Evolutionary conservation across 2,329 filamentous ascomycete genomes (phyloP).

Genomic region (Cordyceps farinosa): DNA sequence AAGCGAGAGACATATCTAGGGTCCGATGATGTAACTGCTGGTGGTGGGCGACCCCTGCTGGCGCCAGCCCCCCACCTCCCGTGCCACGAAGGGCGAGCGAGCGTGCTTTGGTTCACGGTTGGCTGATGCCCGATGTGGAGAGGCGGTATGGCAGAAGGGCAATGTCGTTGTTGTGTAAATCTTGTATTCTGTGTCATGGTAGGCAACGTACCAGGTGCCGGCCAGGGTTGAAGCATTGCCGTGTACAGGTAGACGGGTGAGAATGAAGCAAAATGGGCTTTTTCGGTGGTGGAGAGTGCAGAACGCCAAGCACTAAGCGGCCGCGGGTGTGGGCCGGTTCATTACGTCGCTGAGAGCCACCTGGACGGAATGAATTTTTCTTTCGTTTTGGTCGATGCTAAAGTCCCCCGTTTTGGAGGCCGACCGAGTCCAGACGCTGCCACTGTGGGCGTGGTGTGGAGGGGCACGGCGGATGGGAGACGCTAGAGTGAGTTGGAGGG

Average conservation of each 20-base stretch:
- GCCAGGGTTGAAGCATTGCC: neutral
- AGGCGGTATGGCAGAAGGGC: neutral
- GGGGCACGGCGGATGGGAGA: constrained; percentile 2
- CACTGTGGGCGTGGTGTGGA: constrained; percentile 11
- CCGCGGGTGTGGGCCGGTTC: constrained; percentile 2
- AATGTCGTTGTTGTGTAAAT: neutral
- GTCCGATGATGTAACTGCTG: constrained; percentile 10
- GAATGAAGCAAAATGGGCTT: constrained; percentile 4
- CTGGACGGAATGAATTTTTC: neutral
- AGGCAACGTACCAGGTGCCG: no score
- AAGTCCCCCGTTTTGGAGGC: neutral
- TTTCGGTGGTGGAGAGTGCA: neutral
- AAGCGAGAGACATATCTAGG: constrained; percentile 2
- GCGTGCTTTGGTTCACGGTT: constrained; percentile 2
- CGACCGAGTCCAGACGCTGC: constrained; percentile 13
- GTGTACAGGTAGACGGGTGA: neutral
- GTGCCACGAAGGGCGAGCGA: neutral
- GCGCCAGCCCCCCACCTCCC: neutral
- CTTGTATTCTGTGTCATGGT: neutral
- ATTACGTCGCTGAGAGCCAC: constrained; percentile 12
- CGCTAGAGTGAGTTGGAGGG: neutral
- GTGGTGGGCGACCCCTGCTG: neutral
- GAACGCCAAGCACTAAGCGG: constrained; percentile 10
- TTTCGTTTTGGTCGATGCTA: neutral
- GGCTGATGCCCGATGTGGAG: neutral